Evolutionary conservation across 2,329 filamentous ascomycete species (phyloP).

Genomic region (Fusarium virguliforme): DNA sequence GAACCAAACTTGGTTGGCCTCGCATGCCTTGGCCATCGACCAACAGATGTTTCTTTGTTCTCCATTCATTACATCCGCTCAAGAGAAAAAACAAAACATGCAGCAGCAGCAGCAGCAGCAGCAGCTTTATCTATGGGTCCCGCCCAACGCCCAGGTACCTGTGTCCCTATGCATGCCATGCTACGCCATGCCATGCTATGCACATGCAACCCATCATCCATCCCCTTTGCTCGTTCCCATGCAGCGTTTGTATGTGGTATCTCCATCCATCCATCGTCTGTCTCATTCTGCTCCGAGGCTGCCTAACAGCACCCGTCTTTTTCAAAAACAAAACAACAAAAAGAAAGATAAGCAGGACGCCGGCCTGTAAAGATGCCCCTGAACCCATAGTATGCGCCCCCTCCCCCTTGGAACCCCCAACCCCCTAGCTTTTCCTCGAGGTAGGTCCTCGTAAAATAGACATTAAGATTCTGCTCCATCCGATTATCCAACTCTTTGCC

Average conservation of each 20-base stretch:
- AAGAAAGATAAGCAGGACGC: constrained; percentile 20
- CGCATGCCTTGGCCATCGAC: constrained; percentile 19
- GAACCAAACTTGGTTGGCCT: constrained; percentile 23
- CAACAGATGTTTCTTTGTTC: constrained; percentile 27
- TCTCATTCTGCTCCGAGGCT: constrained; percentile 12
- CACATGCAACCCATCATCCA: constrained; percentile 20
- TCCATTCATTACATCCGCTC: constrained; percentile 34
- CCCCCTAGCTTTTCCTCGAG: constrained; percentile 33
- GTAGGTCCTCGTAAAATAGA: constrained; percentile 41
- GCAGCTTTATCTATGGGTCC: constrained; percentile 35
- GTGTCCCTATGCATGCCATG: constrained; percentile 38
- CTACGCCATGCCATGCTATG: constrained; percentile 24
- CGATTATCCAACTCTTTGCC: constrained; percentile 2
- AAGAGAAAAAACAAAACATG: constrained; percentile 20
- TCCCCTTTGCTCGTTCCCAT: constrained; percentile 37
- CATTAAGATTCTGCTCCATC: constrained; percentile 41
- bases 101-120: background rate
- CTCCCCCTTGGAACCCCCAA: background rate
- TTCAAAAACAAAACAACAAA: constrained; percentile 20
- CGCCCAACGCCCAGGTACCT: constrained; percentile 38
- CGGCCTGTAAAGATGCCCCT: constrained; percentile 34
- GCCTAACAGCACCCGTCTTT: constrained; percentile 23
- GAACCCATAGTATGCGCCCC: constrained; percentile 3
- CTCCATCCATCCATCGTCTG: constrained; percentile 26
- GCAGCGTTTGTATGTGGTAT: constrained; percentile 39